phyloP scores from a whole-genome alignment of 2,329 filamentous ascomycete species.

The Trichophyton verrucosum region DNA sequence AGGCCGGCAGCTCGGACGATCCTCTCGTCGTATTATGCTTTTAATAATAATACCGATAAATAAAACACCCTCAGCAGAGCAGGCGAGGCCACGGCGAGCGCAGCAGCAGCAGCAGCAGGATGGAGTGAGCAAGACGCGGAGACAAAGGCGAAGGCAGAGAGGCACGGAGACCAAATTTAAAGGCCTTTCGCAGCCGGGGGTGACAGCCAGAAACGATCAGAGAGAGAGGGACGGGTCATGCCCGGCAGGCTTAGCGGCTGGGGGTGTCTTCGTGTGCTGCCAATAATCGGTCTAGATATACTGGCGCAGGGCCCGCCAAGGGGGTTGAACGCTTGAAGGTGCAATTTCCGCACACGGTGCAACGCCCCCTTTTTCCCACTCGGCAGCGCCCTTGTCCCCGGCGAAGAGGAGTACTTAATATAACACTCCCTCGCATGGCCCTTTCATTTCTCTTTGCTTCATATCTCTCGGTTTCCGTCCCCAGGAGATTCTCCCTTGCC shows the following conservation, averaged over 20 bases:
- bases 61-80: neutral
- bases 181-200: too few species aligned
- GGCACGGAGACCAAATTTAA: neutral
- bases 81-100: neutral
- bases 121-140: neutral
- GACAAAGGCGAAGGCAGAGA: neutral
- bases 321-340: neutral
- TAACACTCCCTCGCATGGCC: neutral
- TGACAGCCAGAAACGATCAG: neutral
- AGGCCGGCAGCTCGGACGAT: neutral
- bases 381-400: neutral
- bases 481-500: conserved; percentile 7
- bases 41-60: neutral
- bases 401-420: neutral
- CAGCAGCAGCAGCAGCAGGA: too few species aligned
- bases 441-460: conserved; percentile 7
- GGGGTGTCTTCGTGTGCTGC: neutral
- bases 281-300: neutral
- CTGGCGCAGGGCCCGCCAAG: neutral
- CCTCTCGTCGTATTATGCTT: neutral
- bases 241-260: neutral
- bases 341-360: neutral
- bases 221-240: neutral
- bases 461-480: neutral
- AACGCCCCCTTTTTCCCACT: neutral